Conservation (phyloP, 208 protist genomes). For the Porcisia deanei region DNA sequence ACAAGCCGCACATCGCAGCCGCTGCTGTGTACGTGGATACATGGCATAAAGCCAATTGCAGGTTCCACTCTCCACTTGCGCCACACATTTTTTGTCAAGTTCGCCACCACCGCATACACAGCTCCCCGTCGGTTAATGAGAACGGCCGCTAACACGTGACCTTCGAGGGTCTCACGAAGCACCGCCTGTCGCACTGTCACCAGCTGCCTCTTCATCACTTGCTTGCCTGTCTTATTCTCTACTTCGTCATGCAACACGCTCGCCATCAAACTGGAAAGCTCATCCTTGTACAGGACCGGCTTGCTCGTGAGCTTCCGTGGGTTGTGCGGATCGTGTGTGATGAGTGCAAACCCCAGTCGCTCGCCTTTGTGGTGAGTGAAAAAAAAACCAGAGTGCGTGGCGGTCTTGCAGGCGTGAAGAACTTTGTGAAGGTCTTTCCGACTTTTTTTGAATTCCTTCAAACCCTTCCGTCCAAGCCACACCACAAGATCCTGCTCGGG, state of each 20-base stretch:
- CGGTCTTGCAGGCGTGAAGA: slow-evolving; percentile 18
- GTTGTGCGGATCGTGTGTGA: neutral
- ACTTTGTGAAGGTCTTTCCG: slow-evolving; percentile 13
- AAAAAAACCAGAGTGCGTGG: slow-evolving; percentile 20
- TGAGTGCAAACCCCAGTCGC: slow-evolving; percentile 22
- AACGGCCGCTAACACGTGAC: slow-evolving; percentile 40
- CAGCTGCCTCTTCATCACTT: neutral
- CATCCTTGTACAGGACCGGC: slow-evolving; percentile 2
- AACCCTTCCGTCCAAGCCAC: slow-evolving; percentile 25
- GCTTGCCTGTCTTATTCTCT: neutral
- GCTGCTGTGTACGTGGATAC: slow-evolving; percentile 30
- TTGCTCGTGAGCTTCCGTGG: neutral
- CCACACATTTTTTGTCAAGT: slow-evolving; percentile 35
- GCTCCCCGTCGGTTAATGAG: slow-evolving; percentile 18
- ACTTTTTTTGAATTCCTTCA: slow-evolving; percentile 11
- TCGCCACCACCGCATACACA: slow-evolving; percentile 40
- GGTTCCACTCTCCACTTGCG: slow-evolving; percentile 38
- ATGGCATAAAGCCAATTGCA: slow-evolving; percentile 18
- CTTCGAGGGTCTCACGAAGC: slow-evolving; percentile 36
- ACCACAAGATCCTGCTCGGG: slow-evolving; percentile 20
- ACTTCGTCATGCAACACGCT: neutral
- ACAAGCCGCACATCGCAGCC: slow-evolving; percentile 40
- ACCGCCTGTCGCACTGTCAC: slow-evolving; percentile 37
- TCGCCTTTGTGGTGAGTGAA: slow-evolving; percentile 15
- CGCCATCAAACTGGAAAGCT: slow-evolving; percentile 10